Evolutionary conservation across 2,329 filamentous ascomycete species (phyloP).

Genomic region (Colletotrichum tanaceti): DNA sequence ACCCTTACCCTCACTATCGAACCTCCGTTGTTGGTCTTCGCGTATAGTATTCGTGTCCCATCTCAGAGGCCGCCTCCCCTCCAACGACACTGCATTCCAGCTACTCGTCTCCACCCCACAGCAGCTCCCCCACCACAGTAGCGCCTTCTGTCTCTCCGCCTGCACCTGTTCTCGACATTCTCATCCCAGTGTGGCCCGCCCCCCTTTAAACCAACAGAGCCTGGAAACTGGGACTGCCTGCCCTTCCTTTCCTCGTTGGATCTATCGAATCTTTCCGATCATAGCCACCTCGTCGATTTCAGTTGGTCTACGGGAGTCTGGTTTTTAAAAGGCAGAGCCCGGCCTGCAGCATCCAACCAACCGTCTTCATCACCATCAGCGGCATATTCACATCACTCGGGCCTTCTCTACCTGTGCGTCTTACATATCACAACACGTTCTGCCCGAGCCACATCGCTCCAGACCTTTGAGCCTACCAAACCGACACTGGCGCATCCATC

Average conservation of each 20-base stretch:
- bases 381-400: slow-evolving; percentile 1
- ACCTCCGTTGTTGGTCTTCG: slow-evolving; percentile 23
- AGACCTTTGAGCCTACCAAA: not conserved
- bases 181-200: not conserved
- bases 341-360: slow-evolving; percentile 22
- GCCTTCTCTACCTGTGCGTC: not conserved
- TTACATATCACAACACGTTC: not conserved
- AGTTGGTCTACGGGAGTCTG: slow-evolving; percentile 22
- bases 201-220: not conserved
- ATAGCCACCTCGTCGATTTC: slow-evolving; percentile 7
- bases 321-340: slow-evolving; percentile 23
- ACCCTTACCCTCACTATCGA: not conserved
- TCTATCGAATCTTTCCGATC: slow-evolving; percentile 19
- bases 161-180: slow-evolving; percentile 1
- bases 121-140: slow-evolving; percentile 8
- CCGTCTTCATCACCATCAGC: not conserved
- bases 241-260: slow-evolving; percentile 7
- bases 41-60: not conserved
- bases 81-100: slow-evolving; percentile 19
- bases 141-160: not conserved
- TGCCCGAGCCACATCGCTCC: not conserved
- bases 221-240: slow-evolving; percentile 9
- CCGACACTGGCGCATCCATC: not conserved
- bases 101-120: slow-evolving; percentile 5
- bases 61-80: not conserved